These are phyloP conservation scores for Darksidea phi DNA, from an alignment of 495 filamentous ascomycete genomes.

Conservation along the genomic window DNA sequence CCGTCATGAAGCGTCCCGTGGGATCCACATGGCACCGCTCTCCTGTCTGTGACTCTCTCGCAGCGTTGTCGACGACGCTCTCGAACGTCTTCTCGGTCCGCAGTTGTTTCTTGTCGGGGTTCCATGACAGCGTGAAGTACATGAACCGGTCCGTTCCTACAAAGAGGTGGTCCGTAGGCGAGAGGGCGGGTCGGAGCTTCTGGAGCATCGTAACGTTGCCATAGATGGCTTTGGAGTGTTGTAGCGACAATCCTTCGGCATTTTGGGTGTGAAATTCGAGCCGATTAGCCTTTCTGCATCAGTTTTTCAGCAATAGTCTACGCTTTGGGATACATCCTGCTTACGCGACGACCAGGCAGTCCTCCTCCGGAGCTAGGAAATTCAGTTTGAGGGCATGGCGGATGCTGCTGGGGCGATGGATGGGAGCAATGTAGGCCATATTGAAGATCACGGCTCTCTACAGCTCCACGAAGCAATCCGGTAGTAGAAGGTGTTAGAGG, in stretches of 20 bases:
- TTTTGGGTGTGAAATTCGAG: conserved; percentile 76
- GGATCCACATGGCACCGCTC: conserved; percentile 83
- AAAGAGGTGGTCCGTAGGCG: conserved; percentile 82
- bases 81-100: conserved; percentile 68
- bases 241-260: conserved; percentile 59
- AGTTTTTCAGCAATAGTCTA: no score
- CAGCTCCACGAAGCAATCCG: background rate
- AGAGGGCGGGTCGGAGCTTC: conserved; percentile 70
- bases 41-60: conserved; percentile 71
- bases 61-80: conserved; percentile 75
- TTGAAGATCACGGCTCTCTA: background rate
- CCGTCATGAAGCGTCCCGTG: conserved; percentile 71
- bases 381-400: conserved; percentile 80
- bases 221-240: conserved; percentile 66
- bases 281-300: conserved; percentile 86
- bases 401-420: conserved; percentile 87
- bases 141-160: conserved; percentile 84
- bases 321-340: conserved; percentile 31
- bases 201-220: conserved; percentile 84
- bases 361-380: conserved; percentile 68
- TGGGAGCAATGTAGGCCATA: conserved; percentile 95
- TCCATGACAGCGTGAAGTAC: conserved; percentile 89
- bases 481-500: background rate
- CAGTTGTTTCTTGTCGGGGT: conserved; percentile 58
- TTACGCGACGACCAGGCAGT: conserved; percentile 85